A percentile compares a stretch with the other conserved stretches of the same genome.
phyloP scores from a whole-genome alignment of 257 asterid species.

The Striga asiatica region DNA sequence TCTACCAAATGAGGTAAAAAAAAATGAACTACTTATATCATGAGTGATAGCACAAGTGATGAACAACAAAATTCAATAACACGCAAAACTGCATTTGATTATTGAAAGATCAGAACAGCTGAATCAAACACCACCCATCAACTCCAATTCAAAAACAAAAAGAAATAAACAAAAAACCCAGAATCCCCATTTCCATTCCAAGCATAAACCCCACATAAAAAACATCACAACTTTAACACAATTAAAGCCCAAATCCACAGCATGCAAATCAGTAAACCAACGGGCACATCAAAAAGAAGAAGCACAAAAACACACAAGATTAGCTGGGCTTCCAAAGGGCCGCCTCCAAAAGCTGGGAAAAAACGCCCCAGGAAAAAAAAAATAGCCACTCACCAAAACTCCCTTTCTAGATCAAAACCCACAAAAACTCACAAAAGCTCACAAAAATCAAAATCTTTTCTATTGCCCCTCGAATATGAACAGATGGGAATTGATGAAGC shows the following conservation, averaged over 20 bases:
- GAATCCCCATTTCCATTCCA: slow-evolving; percentile 3
- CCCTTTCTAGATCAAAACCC: slow-evolving; percentile 33
- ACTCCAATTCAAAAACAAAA: slow-evolving; percentile 11
- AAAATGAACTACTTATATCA: not conserved
- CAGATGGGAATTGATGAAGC: slow-evolving; percentile 20
- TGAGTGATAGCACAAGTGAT: slow-evolving; percentile 9
- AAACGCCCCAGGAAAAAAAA: slow-evolving; percentile 24
- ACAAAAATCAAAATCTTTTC: slow-evolving; percentile 19
- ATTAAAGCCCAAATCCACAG: slow-evolving; percentile 12
- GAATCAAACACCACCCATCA: slow-evolving; percentile 9
- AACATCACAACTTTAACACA: slow-evolving; percentile 21
- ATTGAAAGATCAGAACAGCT: slow-evolving; percentile 5
- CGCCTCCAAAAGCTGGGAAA: not conserved
- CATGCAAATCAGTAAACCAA: slow-evolving; percentile 26
- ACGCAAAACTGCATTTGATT: slow-evolving; percentile 13
- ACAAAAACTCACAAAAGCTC: slow-evolving; percentile 10
- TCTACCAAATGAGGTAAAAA: not conserved
- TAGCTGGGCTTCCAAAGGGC: slow-evolving; percentile 36
- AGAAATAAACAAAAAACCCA: too few species aligned
- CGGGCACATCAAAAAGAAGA: slow-evolving; percentile 20
- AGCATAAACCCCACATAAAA: not conserved
- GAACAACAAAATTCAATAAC: too few species aligned
- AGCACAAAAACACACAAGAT: slow-evolving; percentile 20
- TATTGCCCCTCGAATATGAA: not conserved
- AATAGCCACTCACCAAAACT: slow-evolving; percentile 35